Percentiles rank a stretch among this genome's conserved stretches.
phyloP scores from a whole-genome alignment of 352 stramenopile genomes.

The Pythium diclinum region DNA sequence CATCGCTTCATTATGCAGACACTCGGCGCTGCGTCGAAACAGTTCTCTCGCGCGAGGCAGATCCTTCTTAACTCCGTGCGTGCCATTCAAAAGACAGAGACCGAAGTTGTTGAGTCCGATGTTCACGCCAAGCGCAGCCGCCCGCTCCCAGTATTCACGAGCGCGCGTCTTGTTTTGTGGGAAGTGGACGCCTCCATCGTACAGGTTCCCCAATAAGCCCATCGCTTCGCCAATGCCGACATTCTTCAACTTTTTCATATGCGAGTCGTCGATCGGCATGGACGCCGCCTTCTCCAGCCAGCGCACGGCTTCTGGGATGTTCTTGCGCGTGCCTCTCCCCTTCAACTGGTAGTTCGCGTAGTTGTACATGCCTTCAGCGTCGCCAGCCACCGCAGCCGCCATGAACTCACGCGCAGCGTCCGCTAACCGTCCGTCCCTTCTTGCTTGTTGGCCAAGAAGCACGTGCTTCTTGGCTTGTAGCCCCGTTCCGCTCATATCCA shows the following conservation, averaged over 20 bases:
- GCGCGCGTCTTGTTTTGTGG: background rate
- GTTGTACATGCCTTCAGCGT: constrained; percentile 19
- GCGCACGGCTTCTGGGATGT: background rate
- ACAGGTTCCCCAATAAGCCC: background rate
- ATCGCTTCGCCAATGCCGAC: constrained; percentile 14
- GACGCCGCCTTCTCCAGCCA: constrained; percentile 13
- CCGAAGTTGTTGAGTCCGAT: constrained; percentile 2
- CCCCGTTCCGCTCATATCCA: background rate
- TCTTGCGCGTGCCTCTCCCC: constrained; percentile 7
- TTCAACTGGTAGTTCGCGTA: background rate
- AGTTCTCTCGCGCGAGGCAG: constrained; percentile 4
- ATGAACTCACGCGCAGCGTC: constrained; percentile 8
- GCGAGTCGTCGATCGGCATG: background rate
- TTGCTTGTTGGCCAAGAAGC: background rate
- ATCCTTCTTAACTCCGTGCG: constrained; percentile 4
- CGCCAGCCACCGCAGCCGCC: background rate
- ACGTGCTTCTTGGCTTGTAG: constrained; percentile 7
- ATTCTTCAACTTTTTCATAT: background rate
- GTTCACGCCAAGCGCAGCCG: background rate
- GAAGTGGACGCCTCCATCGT: constrained; percentile 4
- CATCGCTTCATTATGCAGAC: constrained; percentile 8
- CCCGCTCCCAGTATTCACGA: constrained; percentile 5
- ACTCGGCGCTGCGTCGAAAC: constrained; percentile 15
- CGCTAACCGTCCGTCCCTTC: background rate
- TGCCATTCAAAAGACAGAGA: constrained; percentile 1